These are phyloP conservation scores for Nakazawaea wickerhamii DNA, from an alignment of 805 yeast species.

Conservation along the genomic window DNA sequence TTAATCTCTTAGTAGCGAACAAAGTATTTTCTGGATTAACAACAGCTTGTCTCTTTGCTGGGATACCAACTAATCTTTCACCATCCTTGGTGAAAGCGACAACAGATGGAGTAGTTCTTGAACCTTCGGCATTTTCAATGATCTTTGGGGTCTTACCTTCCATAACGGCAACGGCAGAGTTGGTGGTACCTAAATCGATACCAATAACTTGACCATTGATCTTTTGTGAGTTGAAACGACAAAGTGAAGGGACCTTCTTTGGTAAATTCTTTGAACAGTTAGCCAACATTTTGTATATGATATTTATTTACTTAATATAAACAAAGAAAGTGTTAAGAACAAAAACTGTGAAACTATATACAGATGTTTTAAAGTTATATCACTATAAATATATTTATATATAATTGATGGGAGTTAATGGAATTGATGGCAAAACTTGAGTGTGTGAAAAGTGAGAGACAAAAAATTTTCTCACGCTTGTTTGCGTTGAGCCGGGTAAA, in stretches of 20 bases:
- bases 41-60: constrained; percentile 74
- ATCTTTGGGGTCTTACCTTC: constrained; percentile 58
- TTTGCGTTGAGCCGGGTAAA: background rate
- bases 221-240: constrained; percentile 24
- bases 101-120: constrained; percentile 73
- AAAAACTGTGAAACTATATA: constrained; percentile 2
- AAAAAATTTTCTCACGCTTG: constrained; percentile 2
- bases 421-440: background rate
- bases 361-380: background rate
- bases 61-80: constrained; percentile 52
- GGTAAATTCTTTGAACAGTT: constrained; percentile 6
- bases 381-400: background rate
- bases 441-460: background rate
- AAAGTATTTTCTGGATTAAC: constrained; percentile 74
- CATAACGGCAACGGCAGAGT: constrained; percentile 79
- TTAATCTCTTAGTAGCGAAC: constrained; percentile 76
- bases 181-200: constrained; percentile 81
- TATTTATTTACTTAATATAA: background rate
- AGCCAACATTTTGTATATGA: constrained; percentile 7
- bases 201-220: constrained; percentile 55
- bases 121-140: constrained; percentile 74
- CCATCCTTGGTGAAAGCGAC: constrained; percentile 57
- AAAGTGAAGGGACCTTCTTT: constrained; percentile 10
- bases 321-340: too few species aligned
- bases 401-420: background rate